These are phyloP conservation scores for Colletotrichum sp. DNA, from an alignment of 2,329 filamentous ascomycete genomes.

Conservation along the genomic window DNA sequence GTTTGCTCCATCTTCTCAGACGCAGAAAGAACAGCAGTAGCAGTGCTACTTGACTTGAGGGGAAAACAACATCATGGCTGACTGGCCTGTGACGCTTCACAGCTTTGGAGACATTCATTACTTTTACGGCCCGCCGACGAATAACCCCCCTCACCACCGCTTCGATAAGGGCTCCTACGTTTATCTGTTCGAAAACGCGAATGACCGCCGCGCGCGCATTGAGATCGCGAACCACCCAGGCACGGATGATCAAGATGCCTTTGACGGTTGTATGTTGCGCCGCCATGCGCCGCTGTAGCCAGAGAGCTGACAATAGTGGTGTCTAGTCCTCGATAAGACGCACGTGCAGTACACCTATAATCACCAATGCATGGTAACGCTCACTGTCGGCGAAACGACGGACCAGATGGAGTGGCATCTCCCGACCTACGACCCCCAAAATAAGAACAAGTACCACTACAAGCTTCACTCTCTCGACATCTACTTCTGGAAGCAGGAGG, in stretches of 20 bases:
- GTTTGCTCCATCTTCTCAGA: slow-evolving; percentile 25
- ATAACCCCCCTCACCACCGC: slow-evolving; percentile 76
- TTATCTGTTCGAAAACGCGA: slow-evolving; percentile 78
- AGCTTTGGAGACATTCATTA: slow-evolving; percentile 84
- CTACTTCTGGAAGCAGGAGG: slow-evolving; percentile 79
- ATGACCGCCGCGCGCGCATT: slow-evolving; percentile 69
- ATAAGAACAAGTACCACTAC: slow-evolving; percentile 81
- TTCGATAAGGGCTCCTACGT: slow-evolving; percentile 83
- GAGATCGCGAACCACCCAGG: slow-evolving; percentile 80
- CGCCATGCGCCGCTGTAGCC: background rate
- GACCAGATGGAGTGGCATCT: slow-evolving; percentile 74
- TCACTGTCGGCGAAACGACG: slow-evolving; percentile 62
- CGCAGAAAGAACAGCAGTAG: background rate
- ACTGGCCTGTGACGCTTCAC: slow-evolving; percentile 14
- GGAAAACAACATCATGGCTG: slow-evolving; percentile 21
- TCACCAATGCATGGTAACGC: slow-evolving; percentile 72
- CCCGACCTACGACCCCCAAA: slow-evolving; percentile 72
- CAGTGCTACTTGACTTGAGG: background rate
- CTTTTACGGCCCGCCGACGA: slow-evolving; percentile 72
- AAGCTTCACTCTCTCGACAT: slow-evolving; percentile 77
- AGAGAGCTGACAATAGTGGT: slow-evolving; percentile 21
- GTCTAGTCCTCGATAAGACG: slow-evolving; percentile 69
- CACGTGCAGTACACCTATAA: slow-evolving; percentile 74
- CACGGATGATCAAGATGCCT: slow-evolving; percentile 78
- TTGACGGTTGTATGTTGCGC: slow-evolving; percentile 67